Conservation (phyloP, 2,329 filamentous ascomycete genomes). For the Endothia cerciana region DNA sequence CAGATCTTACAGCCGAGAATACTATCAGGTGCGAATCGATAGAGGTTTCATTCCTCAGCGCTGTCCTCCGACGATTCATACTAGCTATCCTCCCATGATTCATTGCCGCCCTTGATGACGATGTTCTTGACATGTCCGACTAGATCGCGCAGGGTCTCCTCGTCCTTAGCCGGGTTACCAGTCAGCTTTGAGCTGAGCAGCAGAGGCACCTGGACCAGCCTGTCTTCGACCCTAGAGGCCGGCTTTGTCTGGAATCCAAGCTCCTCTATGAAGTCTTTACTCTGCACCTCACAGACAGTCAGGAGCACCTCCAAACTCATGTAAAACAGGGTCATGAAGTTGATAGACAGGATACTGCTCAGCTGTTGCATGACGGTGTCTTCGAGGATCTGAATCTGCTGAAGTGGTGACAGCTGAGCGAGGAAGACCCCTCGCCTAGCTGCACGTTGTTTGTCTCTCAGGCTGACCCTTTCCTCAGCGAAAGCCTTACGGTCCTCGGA, state of each 20-base stretch:
- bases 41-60: no score
- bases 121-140: background rate
- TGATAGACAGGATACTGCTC: constrained; percentile 33
- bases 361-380: constrained; percentile 31
- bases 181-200: background rate
- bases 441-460: constrained; percentile 5
- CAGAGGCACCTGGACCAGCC: background rate
- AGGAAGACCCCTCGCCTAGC: constrained; percentile 22
- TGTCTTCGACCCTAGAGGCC: background rate
- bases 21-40: no score
- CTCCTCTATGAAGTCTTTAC: background rate
- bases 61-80: no score
- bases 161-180: background rate
- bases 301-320: constrained; percentile 30
- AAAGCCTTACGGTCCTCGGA: background rate
- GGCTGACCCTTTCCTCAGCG: background rate
- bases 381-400: constrained; percentile 34
- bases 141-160: background rate
- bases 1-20: no score
- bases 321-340: constrained; percentile 34
- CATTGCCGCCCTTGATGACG: background rate
- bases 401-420: constrained; percentile 32
- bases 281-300: constrained; percentile 20
- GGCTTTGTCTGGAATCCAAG: background rate
- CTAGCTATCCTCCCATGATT: background rate